Conservation (phyloP, 768 basidiomycete species). For the Amanita inopinata region DNA sequence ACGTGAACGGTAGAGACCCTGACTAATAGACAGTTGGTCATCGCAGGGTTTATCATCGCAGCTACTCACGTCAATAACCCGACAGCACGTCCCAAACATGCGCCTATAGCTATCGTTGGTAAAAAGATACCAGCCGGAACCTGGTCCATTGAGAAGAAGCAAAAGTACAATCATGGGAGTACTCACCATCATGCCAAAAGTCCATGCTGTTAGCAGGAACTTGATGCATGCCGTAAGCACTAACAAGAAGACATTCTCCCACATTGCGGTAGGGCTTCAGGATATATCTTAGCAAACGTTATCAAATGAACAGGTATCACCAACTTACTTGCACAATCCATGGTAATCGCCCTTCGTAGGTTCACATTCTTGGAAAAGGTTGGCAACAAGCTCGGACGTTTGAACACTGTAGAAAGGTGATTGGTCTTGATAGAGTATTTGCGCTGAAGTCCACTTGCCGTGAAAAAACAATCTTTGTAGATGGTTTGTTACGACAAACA, state of each 20-base stretch:
- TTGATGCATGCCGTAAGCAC: constrained; percentile 54
- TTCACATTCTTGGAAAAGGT: constrained; percentile 79
- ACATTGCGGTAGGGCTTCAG: constrained; percentile 49
- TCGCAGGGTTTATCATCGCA: neutral
- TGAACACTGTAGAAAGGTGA: constrained; percentile 38
- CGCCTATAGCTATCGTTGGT: constrained; percentile 68
- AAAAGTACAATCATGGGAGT: constrained; percentile 1
- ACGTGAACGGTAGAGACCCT: constrained; percentile 56
- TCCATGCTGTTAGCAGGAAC: constrained; percentile 59
- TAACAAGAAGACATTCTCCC: constrained; percentile 60
- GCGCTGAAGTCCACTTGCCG: constrained; percentile 24
- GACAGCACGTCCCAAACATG: constrained; percentile 61
- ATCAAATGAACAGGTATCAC: neutral
- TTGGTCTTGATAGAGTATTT: neutral
- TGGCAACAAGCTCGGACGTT: constrained; percentile 73
- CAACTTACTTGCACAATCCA: constrained; percentile 70
- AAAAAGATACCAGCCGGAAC: constrained; percentile 71
- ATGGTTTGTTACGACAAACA: neutral
- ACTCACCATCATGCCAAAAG: constrained; percentile 68
- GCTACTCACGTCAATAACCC: constrained; percentile 59
- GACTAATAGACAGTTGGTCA: constrained; percentile 25
- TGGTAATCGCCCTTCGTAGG: constrained; percentile 55
- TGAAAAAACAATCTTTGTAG: constrained; percentile 51
- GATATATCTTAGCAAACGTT: neutral
- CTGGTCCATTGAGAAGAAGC: constrained; percentile 21